Evolutionary conservation across 108 stramenopile genomes (phyloP).

Genomic region (Schizochytrium sp.): DNA sequence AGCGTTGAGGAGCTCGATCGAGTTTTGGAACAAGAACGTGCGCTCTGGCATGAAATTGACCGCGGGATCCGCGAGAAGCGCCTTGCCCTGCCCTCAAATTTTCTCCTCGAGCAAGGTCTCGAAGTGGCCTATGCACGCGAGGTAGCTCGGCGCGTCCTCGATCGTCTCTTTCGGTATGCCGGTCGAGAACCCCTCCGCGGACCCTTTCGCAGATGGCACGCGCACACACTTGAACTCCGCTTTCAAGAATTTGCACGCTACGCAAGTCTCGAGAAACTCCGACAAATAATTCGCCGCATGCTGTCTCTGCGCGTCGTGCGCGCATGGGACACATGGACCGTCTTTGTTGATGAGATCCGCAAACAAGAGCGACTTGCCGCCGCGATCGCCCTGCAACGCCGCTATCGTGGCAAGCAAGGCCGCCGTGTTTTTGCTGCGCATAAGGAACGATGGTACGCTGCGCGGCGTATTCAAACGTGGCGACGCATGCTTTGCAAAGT

Average conservation of each 20-base stretch:
- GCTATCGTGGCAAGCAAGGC: background rate
- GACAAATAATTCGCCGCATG: background rate
- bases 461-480: background rate
- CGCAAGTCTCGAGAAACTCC: background rate
- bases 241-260: background rate
- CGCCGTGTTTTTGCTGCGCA: background rate
- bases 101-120: background rate
- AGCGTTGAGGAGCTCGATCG: background rate
- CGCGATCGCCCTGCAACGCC: background rate
- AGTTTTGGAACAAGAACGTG: background rate
- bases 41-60: background rate
- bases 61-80: background rate
- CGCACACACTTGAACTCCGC: background rate
- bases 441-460: background rate
- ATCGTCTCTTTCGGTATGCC: background rate
- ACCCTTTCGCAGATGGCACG: constrained; percentile 7
- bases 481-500: background rate
- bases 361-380: background rate
- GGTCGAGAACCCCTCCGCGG: background rate
- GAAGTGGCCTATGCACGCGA: constrained; percentile 4
- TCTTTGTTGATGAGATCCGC: background rate
- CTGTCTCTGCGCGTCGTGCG: background rate
- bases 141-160: background rate
- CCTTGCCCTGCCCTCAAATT: background rate
- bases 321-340: background rate